A percentile compares a stretch with the other conserved stretches of the same genome.
Conservation (phyloP, 1,284 basidiomycete species). For the Pisolithus thermaeus region DNA sequence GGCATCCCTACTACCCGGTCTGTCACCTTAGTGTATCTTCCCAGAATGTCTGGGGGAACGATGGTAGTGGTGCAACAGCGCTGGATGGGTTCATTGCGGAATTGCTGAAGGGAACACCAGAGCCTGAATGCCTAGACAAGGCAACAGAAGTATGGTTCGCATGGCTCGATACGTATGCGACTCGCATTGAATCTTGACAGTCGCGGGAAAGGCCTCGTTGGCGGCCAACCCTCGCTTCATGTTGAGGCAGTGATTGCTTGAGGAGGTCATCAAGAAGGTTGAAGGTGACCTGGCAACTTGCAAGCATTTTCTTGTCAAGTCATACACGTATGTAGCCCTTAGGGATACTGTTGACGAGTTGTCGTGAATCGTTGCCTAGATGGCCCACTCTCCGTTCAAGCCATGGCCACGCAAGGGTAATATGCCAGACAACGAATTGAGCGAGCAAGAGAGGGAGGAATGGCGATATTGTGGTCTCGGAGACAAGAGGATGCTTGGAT, state of each 20-base stretch:
- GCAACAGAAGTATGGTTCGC: conserved; percentile 46
- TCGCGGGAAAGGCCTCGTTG: conserved; percentile 31
- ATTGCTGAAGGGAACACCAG: conserved; percentile 45
- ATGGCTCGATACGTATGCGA: conserved; percentile 67
- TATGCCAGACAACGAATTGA: conserved; percentile 37
- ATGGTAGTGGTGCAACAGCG: conserved; percentile 11
- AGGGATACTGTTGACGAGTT: not conserved
- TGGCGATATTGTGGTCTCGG: conserved; percentile 76
- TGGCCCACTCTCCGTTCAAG: conserved; percentile 78
- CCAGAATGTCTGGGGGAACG: conserved; percentile 42
- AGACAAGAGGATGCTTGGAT: conserved; percentile 71
- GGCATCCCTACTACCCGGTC: conserved; percentile 87
- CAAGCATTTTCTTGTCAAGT: conserved; percentile 67
- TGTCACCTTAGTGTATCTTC: conserved; percentile 75
- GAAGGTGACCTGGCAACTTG: conserved; percentile 58
- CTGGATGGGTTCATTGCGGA: conserved; percentile 43
- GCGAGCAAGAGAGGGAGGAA: conserved; percentile 64
- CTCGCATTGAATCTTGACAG: conserved; percentile 47
- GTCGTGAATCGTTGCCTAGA: conserved; percentile 36
- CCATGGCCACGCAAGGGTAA: conserved; percentile 69
- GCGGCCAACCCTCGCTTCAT: conserved; percentile 54
- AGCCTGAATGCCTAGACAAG: conserved; percentile 37
- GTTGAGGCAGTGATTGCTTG: conserved; percentile 87
- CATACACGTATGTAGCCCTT: conserved; percentile 48
- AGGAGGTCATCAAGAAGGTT: conserved; percentile 72